Conservation (phyloP, 352 stramenopile species). For the Phytopythium litorale region DNA sequence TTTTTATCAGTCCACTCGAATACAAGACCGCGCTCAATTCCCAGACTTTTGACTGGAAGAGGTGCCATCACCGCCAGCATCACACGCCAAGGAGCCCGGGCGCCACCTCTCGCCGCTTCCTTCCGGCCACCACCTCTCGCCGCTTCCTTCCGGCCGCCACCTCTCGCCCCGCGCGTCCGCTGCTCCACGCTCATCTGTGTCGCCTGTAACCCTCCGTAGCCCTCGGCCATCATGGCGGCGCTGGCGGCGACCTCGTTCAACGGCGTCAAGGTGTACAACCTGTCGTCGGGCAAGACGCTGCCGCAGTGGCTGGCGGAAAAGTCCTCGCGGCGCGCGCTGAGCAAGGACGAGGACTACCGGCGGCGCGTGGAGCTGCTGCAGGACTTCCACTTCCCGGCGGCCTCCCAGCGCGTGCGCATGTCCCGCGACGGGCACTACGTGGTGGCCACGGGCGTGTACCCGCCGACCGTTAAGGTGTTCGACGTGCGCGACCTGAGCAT, state of each 20-base stretch:
- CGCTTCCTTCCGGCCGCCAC: background rate
- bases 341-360: conserved; percentile 66
- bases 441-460: conserved; percentile 96
- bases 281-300: conserved; percentile 92
- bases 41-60: conserved; percentile 6
- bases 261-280: conserved; percentile 95
- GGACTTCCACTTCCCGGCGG: conserved; percentile 97
- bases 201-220: too few relatives aligned
- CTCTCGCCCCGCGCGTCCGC: background rate
- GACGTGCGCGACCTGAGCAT: conserved; percentile 95
- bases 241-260: conserved; percentile 84
- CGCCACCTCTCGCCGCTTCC: background rate
- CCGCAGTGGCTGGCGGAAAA: conserved; percentile 95
- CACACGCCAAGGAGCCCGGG: too few relatives aligned
- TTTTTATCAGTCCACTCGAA: too few relatives aligned
- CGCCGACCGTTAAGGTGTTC: conserved; percentile 95
- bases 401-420: conserved; percentile 93
- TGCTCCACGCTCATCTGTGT: too few relatives aligned
- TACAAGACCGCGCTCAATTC: too few relatives aligned
- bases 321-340: conserved; percentile 28
- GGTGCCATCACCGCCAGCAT: background rate
- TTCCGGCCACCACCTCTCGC: background rate
- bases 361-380: conserved; percentile 98
- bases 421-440: conserved; percentile 95
- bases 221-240: conserved; percentile 44